These are phyloP conservation scores for Erysimum cheiranthoides DNA, from an alignment of 345 rosid species.

Conservation along the genomic window DNA sequence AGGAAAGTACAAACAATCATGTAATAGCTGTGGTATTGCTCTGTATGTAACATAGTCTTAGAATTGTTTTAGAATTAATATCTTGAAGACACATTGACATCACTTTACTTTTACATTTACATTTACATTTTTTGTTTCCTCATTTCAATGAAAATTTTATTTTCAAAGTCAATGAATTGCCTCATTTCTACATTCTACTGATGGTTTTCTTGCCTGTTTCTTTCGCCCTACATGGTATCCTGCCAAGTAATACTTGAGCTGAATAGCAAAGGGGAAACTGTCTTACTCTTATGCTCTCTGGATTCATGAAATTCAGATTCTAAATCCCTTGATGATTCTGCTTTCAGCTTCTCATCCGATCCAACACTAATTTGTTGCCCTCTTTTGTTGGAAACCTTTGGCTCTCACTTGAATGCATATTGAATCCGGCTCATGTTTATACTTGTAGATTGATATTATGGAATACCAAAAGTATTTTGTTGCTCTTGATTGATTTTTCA, in stretches of 20 bases:
- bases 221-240: background rate
- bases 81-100: slow-evolving; percentile 74
- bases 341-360: background rate
- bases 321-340: slow-evolving; percentile 8
- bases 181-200: background rate
- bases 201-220: slow-evolving; percentile 9
- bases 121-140: slow-evolving; percentile 41
- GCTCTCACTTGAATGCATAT: background rate
- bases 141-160: slow-evolving; percentile 24
- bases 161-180: slow-evolving; percentile 13
- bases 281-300: slow-evolving; percentile 8
- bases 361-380: background rate
- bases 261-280: background rate
- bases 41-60: slow-evolving; percentile 79
- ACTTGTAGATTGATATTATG: background rate
- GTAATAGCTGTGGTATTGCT: slow-evolving; percentile 70
- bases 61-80: slow-evolving; percentile 74
- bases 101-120: slow-evolving; percentile 48
- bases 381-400: slow-evolving; percentile 1
- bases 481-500: background rate
- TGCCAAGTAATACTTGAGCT: slow-evolving; percentile 8
- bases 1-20: slow-evolving; percentile 68
- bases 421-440: background rate
- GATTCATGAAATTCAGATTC: slow-evolving; percentile 9
- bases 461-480: background rate